Evolutionary conservation across 805 yeast genomes (phyloP).

Genomic region (Nakazawaea pomicola): DNA sequence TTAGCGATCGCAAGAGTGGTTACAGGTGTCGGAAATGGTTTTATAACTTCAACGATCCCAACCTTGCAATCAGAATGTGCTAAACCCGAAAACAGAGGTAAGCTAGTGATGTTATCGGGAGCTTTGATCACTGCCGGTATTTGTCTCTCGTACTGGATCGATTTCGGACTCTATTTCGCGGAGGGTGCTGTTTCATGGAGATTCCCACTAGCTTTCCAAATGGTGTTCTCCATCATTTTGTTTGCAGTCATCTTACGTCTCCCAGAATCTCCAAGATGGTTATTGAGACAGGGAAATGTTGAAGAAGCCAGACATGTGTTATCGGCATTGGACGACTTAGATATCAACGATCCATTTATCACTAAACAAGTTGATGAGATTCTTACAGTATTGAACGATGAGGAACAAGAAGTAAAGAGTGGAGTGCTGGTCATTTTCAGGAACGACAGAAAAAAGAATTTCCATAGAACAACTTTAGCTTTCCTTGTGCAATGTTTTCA

Average conservation of each 20-base stretch:
- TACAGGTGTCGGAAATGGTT: slow-evolving; percentile 41
- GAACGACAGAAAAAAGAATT: slow-evolving; percentile 39
- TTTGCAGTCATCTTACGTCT: slow-evolving; percentile 20
- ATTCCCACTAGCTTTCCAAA: slow-evolving; percentile 41
- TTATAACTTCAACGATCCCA: slow-evolving; percentile 40
- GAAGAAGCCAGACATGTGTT: slow-evolving; percentile 35
- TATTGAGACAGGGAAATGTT: slow-evolving; percentile 35
- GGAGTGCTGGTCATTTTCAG: slow-evolving; percentile 26
- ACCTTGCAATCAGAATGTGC: slow-evolving; percentile 43
- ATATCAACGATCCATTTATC: slow-evolving; percentile 15
- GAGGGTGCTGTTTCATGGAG: slow-evolving; percentile 35
- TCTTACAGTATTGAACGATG: slow-evolving; percentile 16
- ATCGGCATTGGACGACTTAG: slow-evolving; percentile 32
- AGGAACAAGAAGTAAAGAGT: slow-evolving; percentile 18
- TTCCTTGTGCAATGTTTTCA: slow-evolving; percentile 41
- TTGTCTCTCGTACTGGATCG: slow-evolving; percentile 39
- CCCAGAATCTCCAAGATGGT: slow-evolving; percentile 58
- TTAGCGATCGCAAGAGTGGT: slow-evolving; percentile 38
- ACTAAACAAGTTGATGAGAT: slow-evolving; percentile 18
- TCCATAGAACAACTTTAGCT: slow-evolving; percentile 43
- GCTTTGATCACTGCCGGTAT: slow-evolving; percentile 36
- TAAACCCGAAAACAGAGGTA: slow-evolving; percentile 31
- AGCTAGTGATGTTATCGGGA: slow-evolving; percentile 33
- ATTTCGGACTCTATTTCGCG: slow-evolving; percentile 35
- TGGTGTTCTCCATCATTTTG: slow-evolving; percentile 29